A percentile compares a stretch with the other conserved stretches of the same genome.
phyloP scores from a whole-genome alignment of 2,329 filamentous ascomycete genomes.

The Ophiostoma fasciatum region DNA sequence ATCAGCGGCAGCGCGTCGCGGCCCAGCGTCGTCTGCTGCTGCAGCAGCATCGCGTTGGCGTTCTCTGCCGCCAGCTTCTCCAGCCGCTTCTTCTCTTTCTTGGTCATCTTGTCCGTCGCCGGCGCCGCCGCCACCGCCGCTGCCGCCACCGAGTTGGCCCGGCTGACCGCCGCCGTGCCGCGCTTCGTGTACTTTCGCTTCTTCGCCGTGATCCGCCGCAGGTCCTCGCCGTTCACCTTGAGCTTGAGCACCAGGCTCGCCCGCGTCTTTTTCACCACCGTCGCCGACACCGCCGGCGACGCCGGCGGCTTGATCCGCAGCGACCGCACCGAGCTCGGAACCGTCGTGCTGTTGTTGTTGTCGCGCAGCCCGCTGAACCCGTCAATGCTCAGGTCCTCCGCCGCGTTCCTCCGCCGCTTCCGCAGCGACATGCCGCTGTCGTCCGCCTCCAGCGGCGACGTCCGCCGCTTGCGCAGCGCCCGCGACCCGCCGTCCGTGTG shows the following conservation, averaged over 20 bases:
- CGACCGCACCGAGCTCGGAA: constrained; percentile 38
- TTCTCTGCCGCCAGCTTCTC: constrained; percentile 2
- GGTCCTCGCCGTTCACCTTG: constrained; percentile 38
- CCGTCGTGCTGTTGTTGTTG: too few species aligned
- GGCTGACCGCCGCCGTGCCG: too few species aligned
- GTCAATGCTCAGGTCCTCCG: constrained; percentile 26
- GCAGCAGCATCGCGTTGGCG: neutral
- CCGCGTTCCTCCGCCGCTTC: constrained; percentile 37
- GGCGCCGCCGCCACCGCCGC: too few species aligned
- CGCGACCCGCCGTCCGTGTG: constrained; percentile 59
- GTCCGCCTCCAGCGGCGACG: constrained; percentile 53
- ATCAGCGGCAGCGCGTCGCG: constrained; percentile 1
- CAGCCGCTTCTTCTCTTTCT: constrained; percentile 8
- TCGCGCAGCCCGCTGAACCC: constrained; percentile 18
- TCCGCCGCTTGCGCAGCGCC: constrained; percentile 69
- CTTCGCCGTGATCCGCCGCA: constrained; percentile 44
- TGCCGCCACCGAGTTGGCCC: too few species aligned
- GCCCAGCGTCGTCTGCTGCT: too few species aligned
- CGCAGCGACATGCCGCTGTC: constrained; percentile 36
- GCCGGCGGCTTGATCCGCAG: constrained; percentile 35
- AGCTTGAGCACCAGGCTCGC: constrained; percentile 41
- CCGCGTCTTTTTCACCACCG: constrained; percentile 24
- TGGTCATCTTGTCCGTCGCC: constrained; percentile 18
- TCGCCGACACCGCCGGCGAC: constrained; percentile 23
- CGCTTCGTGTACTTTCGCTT: constrained; percentile 37